Evolutionary conservation across 371 early-diverging fungal genomes (phyloP).

Genomic region (Mortierella sp.): DNA sequence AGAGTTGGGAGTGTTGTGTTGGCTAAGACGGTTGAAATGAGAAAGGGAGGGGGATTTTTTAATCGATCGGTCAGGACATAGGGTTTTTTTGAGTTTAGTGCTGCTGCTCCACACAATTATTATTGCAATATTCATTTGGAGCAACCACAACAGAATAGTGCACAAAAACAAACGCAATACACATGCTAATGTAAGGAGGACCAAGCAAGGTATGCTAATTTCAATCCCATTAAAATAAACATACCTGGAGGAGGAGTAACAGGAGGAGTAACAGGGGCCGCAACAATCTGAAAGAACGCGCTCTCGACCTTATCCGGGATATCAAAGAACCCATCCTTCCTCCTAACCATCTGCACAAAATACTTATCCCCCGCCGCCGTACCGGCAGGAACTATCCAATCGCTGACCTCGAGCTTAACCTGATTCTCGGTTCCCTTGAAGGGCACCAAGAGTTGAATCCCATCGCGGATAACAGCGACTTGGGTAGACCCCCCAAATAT

Average conservation of each 20-base stretch:
- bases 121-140: neutral
- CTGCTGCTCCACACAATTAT: neutral
- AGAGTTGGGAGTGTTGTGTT: neutral
- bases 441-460: conserved; percentile 32
- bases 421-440: neutral
- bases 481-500: neutral
- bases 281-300: conserved; percentile 27
- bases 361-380: conserved; percentile 25
- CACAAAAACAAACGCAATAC: neutral
- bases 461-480: conserved; percentile 23
- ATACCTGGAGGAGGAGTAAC: neutral
- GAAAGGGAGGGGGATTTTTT: neutral
- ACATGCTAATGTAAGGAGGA: neutral
- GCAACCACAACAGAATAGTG: neutral
- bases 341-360: conserved; percentile 21
- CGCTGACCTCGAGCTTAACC: conserved; percentile 16
- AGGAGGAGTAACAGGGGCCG: neutral
- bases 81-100: too few relatives aligned
- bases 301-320: neutral
- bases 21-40: neutral
- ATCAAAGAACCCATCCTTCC: conserved; percentile 21
- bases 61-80: neutral
- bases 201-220: neutral
- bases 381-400: conserved; percentile 31
- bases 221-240: neutral